Evolutionary conservation across 805 yeast genomes (phyloP).

Genomic region (Spathaspora passalidarum): DNA sequence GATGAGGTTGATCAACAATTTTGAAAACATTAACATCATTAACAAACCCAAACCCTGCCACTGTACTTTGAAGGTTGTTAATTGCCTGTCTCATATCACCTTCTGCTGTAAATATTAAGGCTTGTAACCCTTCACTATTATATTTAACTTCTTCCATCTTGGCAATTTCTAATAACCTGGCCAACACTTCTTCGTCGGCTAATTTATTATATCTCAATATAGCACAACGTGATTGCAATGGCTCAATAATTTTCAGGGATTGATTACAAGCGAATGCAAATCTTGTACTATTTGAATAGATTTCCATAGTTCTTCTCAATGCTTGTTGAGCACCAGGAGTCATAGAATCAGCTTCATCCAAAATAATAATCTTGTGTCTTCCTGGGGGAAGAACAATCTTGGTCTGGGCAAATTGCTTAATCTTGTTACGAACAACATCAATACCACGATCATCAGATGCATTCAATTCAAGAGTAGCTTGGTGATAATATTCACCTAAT

Average conservation of each 20-base stretch:
- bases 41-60: slow-evolving; percentile 90
- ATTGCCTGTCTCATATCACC: slow-evolving; percentile 99
- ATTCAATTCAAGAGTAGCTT: slow-evolving; percentile 88
- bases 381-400: slow-evolving; percentile 85
- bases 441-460: slow-evolving; percentile 98
- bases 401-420: slow-evolving; percentile 94
- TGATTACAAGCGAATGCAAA: slow-evolving; percentile 99
- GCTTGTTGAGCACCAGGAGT: slow-evolving; percentile 97
- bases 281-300: slow-evolving; percentile 91
- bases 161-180: slow-evolving; percentile 68
- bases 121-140: slow-evolving; percentile 88
- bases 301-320: slow-evolving; percentile 89
- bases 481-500: slow-evolving; percentile 66
- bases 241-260: slow-evolving; percentile 92
- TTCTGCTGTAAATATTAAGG: slow-evolving; percentile 90
- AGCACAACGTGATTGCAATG: slow-evolving; percentile 94
- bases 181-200: slow-evolving; percentile 79
- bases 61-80: slow-evolving; percentile 90
- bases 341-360: slow-evolving; percentile 97
- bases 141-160: slow-evolving; percentile 69
- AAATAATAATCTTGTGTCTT: slow-evolving; percentile 84
- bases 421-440: slow-evolving; percentile 90
- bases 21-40: slow-evolving; percentile 89
- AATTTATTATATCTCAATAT: slow-evolving; percentile 80
- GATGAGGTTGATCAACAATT: slow-evolving; percentile 96